Evolutionary conservation across 805 yeast genomes (phyloP).

Genomic region (Lachancea meyersii): DNA sequence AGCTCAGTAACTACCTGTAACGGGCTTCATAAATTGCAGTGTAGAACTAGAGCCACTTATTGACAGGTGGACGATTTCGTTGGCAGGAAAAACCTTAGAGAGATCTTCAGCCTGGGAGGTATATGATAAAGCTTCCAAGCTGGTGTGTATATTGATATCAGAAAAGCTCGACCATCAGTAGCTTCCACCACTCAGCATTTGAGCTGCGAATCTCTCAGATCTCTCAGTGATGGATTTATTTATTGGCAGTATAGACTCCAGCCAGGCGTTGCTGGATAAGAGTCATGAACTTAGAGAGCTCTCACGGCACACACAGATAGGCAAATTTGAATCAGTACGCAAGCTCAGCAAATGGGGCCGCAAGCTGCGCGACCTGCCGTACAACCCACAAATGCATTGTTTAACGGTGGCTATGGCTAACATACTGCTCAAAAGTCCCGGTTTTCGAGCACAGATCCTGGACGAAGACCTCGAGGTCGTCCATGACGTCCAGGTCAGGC

Average conservation of each 20-base stretch:
- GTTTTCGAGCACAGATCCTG: slow-evolving; percentile 3
- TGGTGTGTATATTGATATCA: no score
- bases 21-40: no score
- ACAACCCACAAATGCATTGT: background rate
- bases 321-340: slow-evolving; percentile 1
- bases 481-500: slow-evolving; percentile 6
- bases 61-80: no score
- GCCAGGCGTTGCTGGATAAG: slow-evolving; percentile 1
- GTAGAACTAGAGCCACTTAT: no score
- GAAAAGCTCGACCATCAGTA: no score
- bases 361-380: slow-evolving; percentile 1
- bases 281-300: slow-evolving; percentile 3
- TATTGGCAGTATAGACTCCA: background rate
- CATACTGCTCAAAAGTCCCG: slow-evolving; percentile 8
- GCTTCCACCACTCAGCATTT: no score
- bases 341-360: slow-evolving; percentile 6
- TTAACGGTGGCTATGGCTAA: slow-evolving; percentile 10
- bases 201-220: no score
- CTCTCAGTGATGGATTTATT: slow-evolving; percentile 9
- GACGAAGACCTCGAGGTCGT: slow-evolving; percentile 2
- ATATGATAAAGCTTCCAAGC: no score
- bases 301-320: slow-evolving; percentile 3
- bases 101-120: no score
- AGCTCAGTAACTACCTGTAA: no score
- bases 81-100: no score